Base-by-base conservation (phyloP, 1,284 basidiomycete species). In the Tremellales sp. region DNA sequence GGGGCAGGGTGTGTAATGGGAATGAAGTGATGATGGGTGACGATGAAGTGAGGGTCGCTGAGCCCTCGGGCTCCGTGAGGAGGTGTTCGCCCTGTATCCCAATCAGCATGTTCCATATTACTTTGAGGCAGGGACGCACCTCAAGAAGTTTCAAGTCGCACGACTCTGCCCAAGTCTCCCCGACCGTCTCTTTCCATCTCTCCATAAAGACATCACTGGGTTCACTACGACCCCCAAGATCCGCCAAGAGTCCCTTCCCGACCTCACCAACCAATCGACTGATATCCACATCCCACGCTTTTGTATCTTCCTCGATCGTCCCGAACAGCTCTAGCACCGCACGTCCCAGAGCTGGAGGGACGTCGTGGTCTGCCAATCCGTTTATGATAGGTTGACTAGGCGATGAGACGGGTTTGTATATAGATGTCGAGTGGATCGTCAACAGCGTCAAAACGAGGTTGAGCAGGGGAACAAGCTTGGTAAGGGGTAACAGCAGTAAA, bases 271-370 rank as follows among this genome's bases (percentile, higher is more conserved):
- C 67, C 25, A 69, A 53, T 7, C 53, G 29, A 15, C 42, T 27
- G 3, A 63, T 48, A 46, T 71, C 64, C 8, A 53, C 58, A 17
- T 42, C 37, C 70, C 73, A 73, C 8, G 15, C 29, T n/a, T n/a
- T n/a, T 5, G 26, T 24, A 25, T 47, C 57, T 23, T n/a, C 72
- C 58, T 37, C 51, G 1, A 85, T 65, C 2, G 74, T 70, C 3
- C 89, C 89, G 59, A 91, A 94, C 82, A 90, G 89, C 0, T 70
- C 65, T 76, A 93, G 81, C 8, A 92, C 78, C 60, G 89, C 86
- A 3, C 62, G 68, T 0, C 82, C 80, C 4, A 92, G 81, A 0
- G 77, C 69, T 3, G 78, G 69, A 1, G 80, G 77, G 19, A 91
- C 73, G 17, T 89, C 87, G 61, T 90, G 84, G n/a, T 86, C 83